Percentiles rank a stretch among this genome's conserved stretches.
These are phyloP conservation scores for Fusarium domesticum DNA, from an alignment of 2,329 filamentous ascomycete species.

Conservation along the genomic window DNA sequence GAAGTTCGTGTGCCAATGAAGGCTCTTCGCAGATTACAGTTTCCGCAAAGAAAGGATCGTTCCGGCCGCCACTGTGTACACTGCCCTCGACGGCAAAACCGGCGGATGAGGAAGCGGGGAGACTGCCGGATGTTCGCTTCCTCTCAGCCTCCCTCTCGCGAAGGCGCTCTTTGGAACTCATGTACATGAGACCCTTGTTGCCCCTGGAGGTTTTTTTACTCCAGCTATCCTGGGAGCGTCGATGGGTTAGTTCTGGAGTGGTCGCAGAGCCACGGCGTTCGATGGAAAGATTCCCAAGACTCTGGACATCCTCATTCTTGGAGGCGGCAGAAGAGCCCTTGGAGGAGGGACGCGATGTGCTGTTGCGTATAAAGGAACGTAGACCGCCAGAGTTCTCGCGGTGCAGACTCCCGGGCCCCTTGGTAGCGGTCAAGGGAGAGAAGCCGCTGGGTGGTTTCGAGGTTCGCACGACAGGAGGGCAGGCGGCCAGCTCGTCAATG, in stretches of 20 bases:
- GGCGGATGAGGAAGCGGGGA: constrained; percentile 18
- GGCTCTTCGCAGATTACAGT: constrained; percentile 57
- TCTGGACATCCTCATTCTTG: constrained; percentile 55
- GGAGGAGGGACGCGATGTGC: constrained; percentile 55
- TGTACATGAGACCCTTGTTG: constrained; percentile 64
- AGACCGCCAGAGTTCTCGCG: constrained; percentile 51
- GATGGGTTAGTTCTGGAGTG: constrained; percentile 48
- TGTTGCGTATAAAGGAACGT: constrained; percentile 57
- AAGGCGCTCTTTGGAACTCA: constrained; percentile 68
- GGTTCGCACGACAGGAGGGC: constrained; percentile 73
- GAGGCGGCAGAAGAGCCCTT: constrained; percentile 53
- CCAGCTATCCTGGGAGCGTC: constrained; percentile 61
- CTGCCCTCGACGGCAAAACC: constrained; percentile 40
- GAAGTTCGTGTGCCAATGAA: constrained; percentile 23
- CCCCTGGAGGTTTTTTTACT: constrained; percentile 53
- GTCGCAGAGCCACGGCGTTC: constrained; percentile 50
- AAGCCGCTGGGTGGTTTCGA: constrained; percentile 76
- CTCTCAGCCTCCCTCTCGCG: constrained; percentile 61
- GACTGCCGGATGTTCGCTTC: constrained; percentile 44
- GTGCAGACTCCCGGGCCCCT: constrained; percentile 51
- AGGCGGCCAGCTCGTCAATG: constrained; percentile 59
- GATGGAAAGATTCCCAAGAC: constrained; percentile 63
- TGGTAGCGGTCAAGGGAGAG: constrained; percentile 66
- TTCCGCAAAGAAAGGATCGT: constrained; percentile 51
- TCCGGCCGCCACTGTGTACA: constrained; percentile 36